phyloP scores from a whole-genome alignment of 2,329 filamentous ascomycete species.

The Paecilomyces variotii region DNA sequence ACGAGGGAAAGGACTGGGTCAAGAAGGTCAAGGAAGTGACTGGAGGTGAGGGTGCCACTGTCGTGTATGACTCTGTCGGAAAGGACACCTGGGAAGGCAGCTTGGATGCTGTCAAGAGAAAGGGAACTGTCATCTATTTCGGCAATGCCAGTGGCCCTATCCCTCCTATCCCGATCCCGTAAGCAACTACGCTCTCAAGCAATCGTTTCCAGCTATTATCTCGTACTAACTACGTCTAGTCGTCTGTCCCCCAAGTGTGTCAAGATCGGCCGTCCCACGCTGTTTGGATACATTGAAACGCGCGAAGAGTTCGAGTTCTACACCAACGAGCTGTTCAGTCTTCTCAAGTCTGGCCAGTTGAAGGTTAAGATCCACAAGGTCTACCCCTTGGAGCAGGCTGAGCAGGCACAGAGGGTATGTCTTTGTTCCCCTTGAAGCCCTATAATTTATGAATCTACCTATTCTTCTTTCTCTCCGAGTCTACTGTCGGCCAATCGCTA shows the following conservation, averaged over 20 bases:
- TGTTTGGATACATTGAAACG: constrained; percentile 63
- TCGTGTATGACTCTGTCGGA: constrained; percentile 80
- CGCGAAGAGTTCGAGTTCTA: constrained; percentile 66
- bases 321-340: constrained; percentile 57
- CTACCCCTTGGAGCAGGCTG: constrained; percentile 67
- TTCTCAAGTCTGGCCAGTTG: constrained; percentile 61
- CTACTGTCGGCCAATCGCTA: constrained; percentile 1
- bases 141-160: constrained; percentile 77
- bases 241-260: constrained; percentile 58
- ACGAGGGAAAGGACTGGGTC: constrained; percentile 70
- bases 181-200: constrained; percentile 34
- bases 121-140: constrained; percentile 70
- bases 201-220: constrained; percentile 8
- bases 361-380: constrained; percentile 66
- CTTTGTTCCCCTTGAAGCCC: not conserved
- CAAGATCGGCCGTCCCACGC: constrained; percentile 64
- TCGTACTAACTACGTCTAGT: constrained; percentile 7
- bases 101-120: constrained; percentile 64
- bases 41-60: constrained; percentile 61
- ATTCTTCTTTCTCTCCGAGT: not conserved
- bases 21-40: constrained; percentile 82
- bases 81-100: constrained; percentile 75
- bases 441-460: not conserved
- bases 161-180: constrained; percentile 56
- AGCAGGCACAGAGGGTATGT: constrained; percentile 55